A percentile compares a stretch with the other conserved stretches of the same genome.
phyloP scores from a whole-genome alignment of 2,329 filamentous ascomycete genomes.

The Mycocentrospora acerina region DNA sequence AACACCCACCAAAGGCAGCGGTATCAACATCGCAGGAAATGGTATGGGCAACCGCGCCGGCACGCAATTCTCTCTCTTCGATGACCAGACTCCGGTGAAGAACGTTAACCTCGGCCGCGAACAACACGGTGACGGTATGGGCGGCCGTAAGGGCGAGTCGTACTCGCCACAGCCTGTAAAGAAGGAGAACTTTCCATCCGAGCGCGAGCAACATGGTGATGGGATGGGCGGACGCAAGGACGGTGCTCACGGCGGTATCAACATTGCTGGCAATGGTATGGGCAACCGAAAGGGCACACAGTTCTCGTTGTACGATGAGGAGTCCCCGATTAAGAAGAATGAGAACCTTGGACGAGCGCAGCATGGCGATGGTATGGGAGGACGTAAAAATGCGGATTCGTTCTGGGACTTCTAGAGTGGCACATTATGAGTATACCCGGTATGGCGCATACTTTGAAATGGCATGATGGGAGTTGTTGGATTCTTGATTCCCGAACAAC shows the following conservation, averaged over 20 bases:
- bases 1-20: too few relatives aligned
- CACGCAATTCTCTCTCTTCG: slow-evolving; percentile 43
- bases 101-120: slow-evolving; percentile 10
- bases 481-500: too few relatives aligned
- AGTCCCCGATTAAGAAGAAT: slow-evolving; percentile 28
- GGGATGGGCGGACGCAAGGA: slow-evolving; percentile 1
- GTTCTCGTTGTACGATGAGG: slow-evolving; percentile 43
- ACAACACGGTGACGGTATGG: too few relatives aligned
- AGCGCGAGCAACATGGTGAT: too few relatives aligned
- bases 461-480: too few relatives aligned
- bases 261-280: slow-evolving; percentile 45
- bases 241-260: slow-evolving; percentile 28
- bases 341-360: slow-evolving; percentile 8
- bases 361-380: slow-evolving; percentile 44
- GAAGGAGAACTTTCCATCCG: too few relatives aligned
- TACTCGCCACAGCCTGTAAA: too few relatives aligned
- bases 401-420: too few relatives aligned
- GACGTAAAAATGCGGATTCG: slow-evolving; percentile 29
- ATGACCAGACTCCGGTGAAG: slow-evolving; percentile 24
- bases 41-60: slow-evolving; percentile 43
- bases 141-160: too few relatives aligned
- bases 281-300: slow-evolving; percentile 34
- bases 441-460: too few relatives aligned
- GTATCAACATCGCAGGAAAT: slow-evolving; percentile 43
- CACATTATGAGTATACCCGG: too few relatives aligned